Evolutionary conservation across 768 basidiomycete species (phyloP), one percentile per base, ranked within the genome.

Genomic region (Hemileccinum rubropunctum): DNA sequence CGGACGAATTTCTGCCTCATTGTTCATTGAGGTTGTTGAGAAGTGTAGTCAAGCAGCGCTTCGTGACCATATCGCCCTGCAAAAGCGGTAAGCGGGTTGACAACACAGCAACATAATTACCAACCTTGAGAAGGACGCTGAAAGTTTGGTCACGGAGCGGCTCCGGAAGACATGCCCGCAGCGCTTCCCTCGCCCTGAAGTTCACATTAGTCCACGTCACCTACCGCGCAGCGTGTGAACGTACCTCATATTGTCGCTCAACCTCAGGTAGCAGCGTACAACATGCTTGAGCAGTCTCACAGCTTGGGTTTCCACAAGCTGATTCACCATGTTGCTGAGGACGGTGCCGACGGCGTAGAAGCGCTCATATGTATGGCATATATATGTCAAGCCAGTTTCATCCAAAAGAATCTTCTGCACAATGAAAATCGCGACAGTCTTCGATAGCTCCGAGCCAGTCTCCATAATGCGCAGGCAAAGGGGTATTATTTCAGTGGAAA

Each of bases 401-500:
- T 99, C 97, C 46, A 98, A 79, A 14, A 99, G 78, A 51, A 92
- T 91, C 73, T 99, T 99, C 70, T 99, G 97, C 4, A 99, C 97
- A 62, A 99, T 99, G 71, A 99, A 99, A 62, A 99, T 99, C 37
- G 97, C 97, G 39, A 99, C 97, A 1, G 97, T 99, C 73, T 99
- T 99, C 51, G 91, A 93, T 15, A 99, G 82, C 62, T 99, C 97
- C 3, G 95, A 97, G 37, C 97, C 97, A 3, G 97, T 98, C 71
- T 99, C 97, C 97, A 99, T 99, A 69, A 99, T 99, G 45, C 97
- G 88, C 44, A 99, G 83, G 67, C 97, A 99, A 56, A 99, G 87
- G 32, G 97, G 97, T 65, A 99, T 99, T 68, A 99, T 99, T 76
- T 99, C 97, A 47, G 97, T 99, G 4, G 95, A 97, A 39, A 99